Base-by-base conservation (phyloP, 139 green algal species). In the Coelastrella sp. region DNA sequence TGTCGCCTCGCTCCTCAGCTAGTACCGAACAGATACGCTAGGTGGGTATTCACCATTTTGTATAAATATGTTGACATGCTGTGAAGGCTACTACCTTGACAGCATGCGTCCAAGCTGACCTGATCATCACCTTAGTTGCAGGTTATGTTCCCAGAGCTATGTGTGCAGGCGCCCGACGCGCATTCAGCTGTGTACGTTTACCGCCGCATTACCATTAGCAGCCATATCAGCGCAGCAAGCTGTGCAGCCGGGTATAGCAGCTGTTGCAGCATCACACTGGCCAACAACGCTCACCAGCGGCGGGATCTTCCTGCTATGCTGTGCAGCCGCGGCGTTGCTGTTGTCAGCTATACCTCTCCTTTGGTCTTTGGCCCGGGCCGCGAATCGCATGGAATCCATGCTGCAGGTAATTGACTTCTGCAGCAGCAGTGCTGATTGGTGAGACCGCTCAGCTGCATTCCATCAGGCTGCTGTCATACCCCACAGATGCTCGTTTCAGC, bases 301-400 rank as follows among this genome's bases (percentile, higher is more conserved):
- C 12, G 86, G 86, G 4, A 75, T 91, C 11, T 87, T 91, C 78
- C 61, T 91, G 6, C 27, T 91, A 27, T 91, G 78, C 78, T 91
- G 87, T 59, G 87, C 87, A 15, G 87, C 63, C 56, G 87, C 87
- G 14, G 87, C 78, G 22, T 9, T 87, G 22, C 87, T 91, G 35
- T 22, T 91, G 8, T 75, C 87, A 22, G 65, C 78, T 27, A 91
- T 91, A 24, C 87, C 87, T 7, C 35, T 87, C 35, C 78, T 91
- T 6, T 86, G 78, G 78, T 85, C 87, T 7, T 14, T 86, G 63
- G 65, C 87, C 17, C 59, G 78, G 12, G 65, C 87, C 19, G 78
- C 87, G 24, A 78, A 91, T 65, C 78, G 79, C 11, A 86, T 86
- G 76, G 87, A 91, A 35, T 75, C 74, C 7, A 70, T 91, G 78